These are phyloP conservation scores for Botrytis porri DNA, from an alignment of 2,329 filamentous ascomycete species.

Conservation along the genomic window DNA sequence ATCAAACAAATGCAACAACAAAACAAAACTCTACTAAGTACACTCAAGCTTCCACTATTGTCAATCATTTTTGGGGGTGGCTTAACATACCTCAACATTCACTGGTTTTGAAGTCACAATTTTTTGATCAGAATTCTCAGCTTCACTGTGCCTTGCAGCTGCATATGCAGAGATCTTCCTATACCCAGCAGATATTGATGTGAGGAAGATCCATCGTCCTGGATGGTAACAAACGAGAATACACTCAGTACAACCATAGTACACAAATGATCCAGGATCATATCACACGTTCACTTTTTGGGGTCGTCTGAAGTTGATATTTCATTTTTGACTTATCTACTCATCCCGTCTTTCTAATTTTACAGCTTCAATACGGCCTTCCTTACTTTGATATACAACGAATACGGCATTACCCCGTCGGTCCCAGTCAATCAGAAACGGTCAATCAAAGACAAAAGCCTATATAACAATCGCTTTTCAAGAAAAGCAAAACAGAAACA, in stretches of 20 bases:
- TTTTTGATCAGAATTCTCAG: neutral
- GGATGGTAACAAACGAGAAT: neutral
- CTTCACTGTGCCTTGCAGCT: conserved; percentile 11
- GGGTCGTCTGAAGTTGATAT: neutral
- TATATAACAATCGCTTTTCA: neutral
- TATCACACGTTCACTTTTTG: conserved; percentile 4
- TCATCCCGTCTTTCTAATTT: neutral
- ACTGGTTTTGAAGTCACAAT: neutral
- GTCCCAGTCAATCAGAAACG: neutral
- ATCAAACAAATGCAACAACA: neutral
- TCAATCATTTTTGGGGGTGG: neutral
- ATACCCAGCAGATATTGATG: conserved; percentile 12
- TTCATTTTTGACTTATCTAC: neutral
- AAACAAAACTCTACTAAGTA: neutral
- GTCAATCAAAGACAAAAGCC: neutral
- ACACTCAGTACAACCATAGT: neutral
- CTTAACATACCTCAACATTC: neutral
- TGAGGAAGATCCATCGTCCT: conserved; percentile 1
- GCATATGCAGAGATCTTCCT: conserved; percentile 16
- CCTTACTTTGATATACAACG: conserved; percentile 1
- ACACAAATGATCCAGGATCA: conserved; percentile 5
- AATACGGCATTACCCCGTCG: neutral
- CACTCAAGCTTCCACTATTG: neutral
- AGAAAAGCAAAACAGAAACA: neutral
- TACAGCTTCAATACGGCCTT: neutral